These are phyloP conservation scores for Colletotrichum sp. DNA, from an alignment of 2,329 filamentous ascomycete genomes.

Conservation along the genomic window DNA sequence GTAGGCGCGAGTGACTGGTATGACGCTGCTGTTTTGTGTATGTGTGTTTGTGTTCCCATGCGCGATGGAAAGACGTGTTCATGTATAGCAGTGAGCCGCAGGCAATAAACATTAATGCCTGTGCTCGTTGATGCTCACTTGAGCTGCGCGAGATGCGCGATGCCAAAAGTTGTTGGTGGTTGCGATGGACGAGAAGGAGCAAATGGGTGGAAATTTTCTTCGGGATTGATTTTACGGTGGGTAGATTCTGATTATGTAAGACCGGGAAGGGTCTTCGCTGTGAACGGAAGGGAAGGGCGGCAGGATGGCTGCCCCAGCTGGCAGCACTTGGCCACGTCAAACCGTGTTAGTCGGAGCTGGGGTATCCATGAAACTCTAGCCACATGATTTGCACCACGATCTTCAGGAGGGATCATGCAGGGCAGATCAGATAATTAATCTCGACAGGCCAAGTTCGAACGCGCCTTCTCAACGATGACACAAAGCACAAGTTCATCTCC, in stretches of 20 bases:
- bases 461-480: background rate
- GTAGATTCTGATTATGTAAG: background rate
- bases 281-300: background rate
- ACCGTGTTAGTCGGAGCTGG: background rate
- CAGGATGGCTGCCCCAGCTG: background rate
- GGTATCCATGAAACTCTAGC: background rate
- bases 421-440: background rate
- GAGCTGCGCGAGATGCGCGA: background rate
- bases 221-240: background rate
- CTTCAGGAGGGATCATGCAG: background rate
- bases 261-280: background rate
- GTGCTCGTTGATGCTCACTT: background rate
- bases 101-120: background rate
- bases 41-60: background rate
- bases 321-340: background rate
- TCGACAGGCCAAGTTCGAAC: background rate
- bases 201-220: background rate
- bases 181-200: background rate
- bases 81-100: background rate
- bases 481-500: background rate
- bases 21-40: slow-evolving; percentile 13
- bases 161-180: background rate
- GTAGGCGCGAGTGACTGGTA: slow-evolving; percentile 21
- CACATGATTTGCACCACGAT: background rate
- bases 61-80: background rate